Percentiles rank a stretch among this genome's conserved stretches.
Evolutionary conservation across 306 rosid genomes (phyloP).

Genomic region (Alnus rubra): DNA sequence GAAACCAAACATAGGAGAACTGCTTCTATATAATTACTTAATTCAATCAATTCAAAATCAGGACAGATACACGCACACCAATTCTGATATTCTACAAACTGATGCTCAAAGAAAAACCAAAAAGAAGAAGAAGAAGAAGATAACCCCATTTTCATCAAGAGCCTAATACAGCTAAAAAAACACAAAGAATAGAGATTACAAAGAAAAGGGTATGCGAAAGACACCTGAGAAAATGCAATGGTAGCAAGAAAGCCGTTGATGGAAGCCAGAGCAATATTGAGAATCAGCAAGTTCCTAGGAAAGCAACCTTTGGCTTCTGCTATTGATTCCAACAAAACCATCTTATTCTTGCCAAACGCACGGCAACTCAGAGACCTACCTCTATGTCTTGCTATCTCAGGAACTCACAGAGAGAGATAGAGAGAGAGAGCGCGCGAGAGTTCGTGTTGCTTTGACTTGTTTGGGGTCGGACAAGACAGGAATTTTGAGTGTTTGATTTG

Average conservation of each 20-base stretch:
- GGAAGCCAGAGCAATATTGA: slow-evolving; percentile 52
- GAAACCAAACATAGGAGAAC: neutral
- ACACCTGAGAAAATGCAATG: slow-evolving; percentile 64
- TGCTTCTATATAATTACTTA: neutral
- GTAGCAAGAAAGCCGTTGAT: slow-evolving; percentile 51
- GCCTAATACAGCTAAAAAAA: neutral
- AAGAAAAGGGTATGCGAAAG: neutral
- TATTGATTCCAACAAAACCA: slow-evolving; percentile 28
- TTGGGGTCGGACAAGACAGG: neutral
- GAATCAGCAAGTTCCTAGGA: slow-evolving; percentile 42
- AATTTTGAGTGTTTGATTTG: neutral
- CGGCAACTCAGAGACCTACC: slow-evolving; percentile 8
- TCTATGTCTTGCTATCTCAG: neutral
- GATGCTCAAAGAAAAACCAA: too few relatives aligned
- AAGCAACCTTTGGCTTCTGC: slow-evolving; percentile 28
- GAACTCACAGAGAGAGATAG: slow-evolving; percentile 6
- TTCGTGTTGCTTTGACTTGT: slow-evolving; percentile 3
- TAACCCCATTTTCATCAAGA: neutral
- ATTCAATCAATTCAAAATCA: neutral
- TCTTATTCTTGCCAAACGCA: neutral
- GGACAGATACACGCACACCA: neutral
- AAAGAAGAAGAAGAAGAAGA: too few relatives aligned
- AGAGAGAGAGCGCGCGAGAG: neutral
- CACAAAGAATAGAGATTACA: slow-evolving; percentile 7
- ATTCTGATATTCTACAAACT: neutral